Base-by-base conservation (phyloP, 371 early-diverging fungal genomes). In the Lichtheimia hyalospora region DNA sequence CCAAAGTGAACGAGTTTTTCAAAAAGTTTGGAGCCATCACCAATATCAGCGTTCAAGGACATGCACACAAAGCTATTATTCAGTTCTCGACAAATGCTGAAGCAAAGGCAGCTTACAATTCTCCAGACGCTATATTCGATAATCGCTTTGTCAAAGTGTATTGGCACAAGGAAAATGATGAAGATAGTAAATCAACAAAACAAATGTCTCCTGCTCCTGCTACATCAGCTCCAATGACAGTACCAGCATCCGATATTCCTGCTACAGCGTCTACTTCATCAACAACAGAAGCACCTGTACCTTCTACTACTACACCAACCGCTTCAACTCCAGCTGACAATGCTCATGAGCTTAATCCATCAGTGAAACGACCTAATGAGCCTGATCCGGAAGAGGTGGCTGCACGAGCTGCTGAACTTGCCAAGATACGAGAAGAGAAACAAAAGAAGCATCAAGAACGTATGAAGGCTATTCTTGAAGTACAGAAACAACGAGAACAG, bases 91-190 rank as follows among this genome's bases (percentile, higher is more conserved):
- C 68, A 2, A 68, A 71, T 28, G 71, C 71, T 2, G 93, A 92
- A 66, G 95, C 94, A 12, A 75, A 70, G 18, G 84, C 82, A 10
- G 93, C 93, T 1, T 86, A 90, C 58, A 76, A 73, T 42, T 88
- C 86, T 13, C 93, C 94, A 5, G 92, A 92, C 25, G 82, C 88
- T n/a, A 86, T 93, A 25, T 95, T 94, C 68, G 89, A 82, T 41
- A 94, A 95, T 70, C 87, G 95, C 15, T 95, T 95, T 67, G 92
- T 95, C 46, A 91, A 91, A 62, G 89, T 94, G 6, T 94, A 85
- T 66, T 93, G 66, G 66, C 28, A 57, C 43, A 62, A 60, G 27
- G 60, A 54, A 24, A 40, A 27, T 14, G 41, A 49, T 14, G 34
- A 46, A 3, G 34, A 52, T 1, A 48, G 25, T 4, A 34, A 34